A percentile compares a stretch with the other conserved stretches of the same genome.
phyloP scores from a whole-genome alignment of 257 asterid species.

The Osmanthus fragrans region DNA sequence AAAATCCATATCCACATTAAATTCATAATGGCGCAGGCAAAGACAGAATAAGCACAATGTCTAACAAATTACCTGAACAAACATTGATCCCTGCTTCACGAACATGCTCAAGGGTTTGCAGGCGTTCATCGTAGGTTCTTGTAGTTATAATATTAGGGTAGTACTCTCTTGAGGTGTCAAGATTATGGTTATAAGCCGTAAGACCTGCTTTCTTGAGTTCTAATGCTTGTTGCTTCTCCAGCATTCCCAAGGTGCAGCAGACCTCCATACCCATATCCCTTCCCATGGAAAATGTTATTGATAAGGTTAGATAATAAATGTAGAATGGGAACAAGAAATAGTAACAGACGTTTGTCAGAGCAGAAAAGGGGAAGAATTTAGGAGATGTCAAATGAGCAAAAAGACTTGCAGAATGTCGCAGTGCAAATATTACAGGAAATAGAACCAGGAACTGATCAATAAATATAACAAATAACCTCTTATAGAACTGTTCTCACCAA shows the following conservation, averaged over 20 bases:
- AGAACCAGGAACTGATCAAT: neutral
- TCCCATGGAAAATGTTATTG: conserved; percentile 20
- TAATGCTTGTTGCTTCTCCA: conserved; percentile 95
- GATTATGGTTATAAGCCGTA: conserved; percentile 95
- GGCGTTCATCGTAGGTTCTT: conserved; percentile 87
- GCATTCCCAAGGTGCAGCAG: conserved; percentile 96
- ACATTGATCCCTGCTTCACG: conserved; percentile 63
- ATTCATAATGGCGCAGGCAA: neutral
- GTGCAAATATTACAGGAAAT: neutral
- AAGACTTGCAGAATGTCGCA: neutral
- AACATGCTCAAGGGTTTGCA: conserved; percentile 59
- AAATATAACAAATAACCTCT: neutral
- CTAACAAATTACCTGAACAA: conserved; percentile 46
- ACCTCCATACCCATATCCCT: conserved; percentile 99
- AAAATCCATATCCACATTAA: neutral
- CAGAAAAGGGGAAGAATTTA: conserved; percentile 11
- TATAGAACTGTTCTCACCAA: neutral
- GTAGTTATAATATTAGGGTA: conserved; percentile 87
- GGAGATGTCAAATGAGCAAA: neutral
- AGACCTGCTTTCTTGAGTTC: conserved; percentile 91
- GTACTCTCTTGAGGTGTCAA: conserved; percentile 94
- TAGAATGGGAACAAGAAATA: neutral
- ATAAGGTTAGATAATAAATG: conserved; percentile 12
- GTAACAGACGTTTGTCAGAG: neutral
- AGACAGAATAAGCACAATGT: neutral